Base-by-base conservation (phyloP, 140 eudicot species). In the Ambrosia hybrid region DNA sequence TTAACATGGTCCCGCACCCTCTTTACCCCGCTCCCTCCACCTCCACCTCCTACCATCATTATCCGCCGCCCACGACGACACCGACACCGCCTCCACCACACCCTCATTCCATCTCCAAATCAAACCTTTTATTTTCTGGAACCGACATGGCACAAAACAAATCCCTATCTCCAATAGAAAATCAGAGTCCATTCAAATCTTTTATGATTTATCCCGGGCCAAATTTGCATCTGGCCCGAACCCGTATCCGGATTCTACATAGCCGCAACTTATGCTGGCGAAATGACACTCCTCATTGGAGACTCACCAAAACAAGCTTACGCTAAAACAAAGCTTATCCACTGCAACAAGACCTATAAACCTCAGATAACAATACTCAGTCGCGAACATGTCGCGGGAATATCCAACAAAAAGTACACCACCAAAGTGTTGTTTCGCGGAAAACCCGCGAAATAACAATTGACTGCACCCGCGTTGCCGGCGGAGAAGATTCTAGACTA, bases 181-280 rank as follows among this genome's bases (percentile, higher is more conserved):
- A 60, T 2, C 63, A 10, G 74, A 76, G 1, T 60, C 36, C 56
- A 74, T 78, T 26, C 63, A 55, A 3, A 67, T 90, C 46, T 67
- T 57, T 12, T 90, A 87, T 83, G 96, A 90, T 64, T 75, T 90
- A 3, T 83, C 91, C 13, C 65, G 73, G 9, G 95, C 95, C 56
- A 85, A 82, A 57, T 90, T 87, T 76, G 91, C 83, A 12, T 64
- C 86, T 0, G 78, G 89, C 14, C 91, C 95, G 55, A 95, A 67
- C 96, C 96, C 62, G 13, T 76, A 13, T 81, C 95, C 39, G 87
- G 91, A n/a, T 90, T 60, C 85, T 85, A 85, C 86, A 74, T 90
- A 79, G 88, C 88, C 57, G 84, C 82, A 7, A 67, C 79, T 1
- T 4, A 68, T n/a, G 70, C 85, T 66, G 84, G 84, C 6, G 79